These are phyloP conservation scores for Hanseniaspora sp. DNA, from an alignment of 1,139 yeast species.

Conservation along the genomic window DNA sequence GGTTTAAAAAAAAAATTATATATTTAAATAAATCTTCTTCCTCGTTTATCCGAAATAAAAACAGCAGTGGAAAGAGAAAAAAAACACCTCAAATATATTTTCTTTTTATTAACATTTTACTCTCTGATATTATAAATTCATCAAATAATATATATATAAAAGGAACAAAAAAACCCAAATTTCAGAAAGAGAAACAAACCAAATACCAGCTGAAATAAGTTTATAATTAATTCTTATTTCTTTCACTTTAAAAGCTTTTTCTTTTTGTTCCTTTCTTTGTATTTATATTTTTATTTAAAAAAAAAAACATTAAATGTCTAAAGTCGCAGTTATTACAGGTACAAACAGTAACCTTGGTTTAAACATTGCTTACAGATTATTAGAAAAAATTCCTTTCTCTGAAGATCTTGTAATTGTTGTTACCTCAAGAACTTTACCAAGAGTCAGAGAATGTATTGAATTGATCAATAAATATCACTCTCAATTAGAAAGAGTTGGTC, in stretches of 20 bases:
- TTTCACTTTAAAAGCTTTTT: too few species aligned
- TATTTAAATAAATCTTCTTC: background rate
- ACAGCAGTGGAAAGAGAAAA: background rate
- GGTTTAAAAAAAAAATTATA: background rate
- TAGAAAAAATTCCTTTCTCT: conserved; percentile 45
- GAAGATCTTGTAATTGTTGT: conserved; percentile 64
- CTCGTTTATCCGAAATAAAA: background rate
- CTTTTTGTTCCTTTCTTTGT: too few species aligned
- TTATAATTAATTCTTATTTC: too few species aligned
- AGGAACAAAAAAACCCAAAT: background rate
- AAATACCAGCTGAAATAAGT: too few species aligned
- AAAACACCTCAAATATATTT: conserved; percentile 4
- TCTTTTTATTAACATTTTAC: too few species aligned
- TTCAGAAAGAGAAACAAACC: too few species aligned
- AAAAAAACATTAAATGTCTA: conserved; percentile 20
- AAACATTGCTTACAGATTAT: conserved; percentile 67
- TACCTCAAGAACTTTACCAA: conserved; percentile 78
- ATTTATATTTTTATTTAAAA: too few species aligned
- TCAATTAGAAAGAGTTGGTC: conserved; percentile 37
- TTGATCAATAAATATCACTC: conserved; percentile 44
- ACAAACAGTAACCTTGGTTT: conserved; percentile 73
- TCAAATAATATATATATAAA: too few species aligned
- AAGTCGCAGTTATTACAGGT: conserved; percentile 50
- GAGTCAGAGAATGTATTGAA: conserved; percentile 65
- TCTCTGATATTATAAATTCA: too few species aligned